Evolutionary conservation across 805 yeast genomes (phyloP).

Genomic region (Geotrichum ghanense): DNA sequence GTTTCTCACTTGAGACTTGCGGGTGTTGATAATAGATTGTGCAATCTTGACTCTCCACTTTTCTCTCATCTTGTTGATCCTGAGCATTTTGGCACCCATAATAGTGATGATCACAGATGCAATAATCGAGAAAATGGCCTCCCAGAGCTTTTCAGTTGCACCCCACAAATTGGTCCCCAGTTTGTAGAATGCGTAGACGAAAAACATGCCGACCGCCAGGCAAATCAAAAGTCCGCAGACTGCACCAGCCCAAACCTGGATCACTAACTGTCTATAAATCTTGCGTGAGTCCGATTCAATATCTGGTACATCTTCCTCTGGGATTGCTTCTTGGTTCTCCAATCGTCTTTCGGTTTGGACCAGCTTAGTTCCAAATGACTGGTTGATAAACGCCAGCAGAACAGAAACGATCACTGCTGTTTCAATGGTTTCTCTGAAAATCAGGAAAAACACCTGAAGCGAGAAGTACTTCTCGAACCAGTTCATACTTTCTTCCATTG

Average conservation of each 20-base stretch:
- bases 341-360: conserved; percentile 26
- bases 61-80: conserved; percentile 70
- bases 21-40: conserved; percentile 24
- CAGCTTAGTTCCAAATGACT: conserved; percentile 44
- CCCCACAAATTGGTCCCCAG: conserved; percentile 84
- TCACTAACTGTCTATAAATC: conserved; percentile 26
- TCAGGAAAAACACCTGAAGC: conserved; percentile 75
- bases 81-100: conserved; percentile 76
- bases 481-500: neutral
- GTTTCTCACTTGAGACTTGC: neutral
- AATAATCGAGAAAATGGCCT: conserved; percentile 66
- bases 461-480: conserved; percentile 29
- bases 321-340: neutral
- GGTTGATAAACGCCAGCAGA: conserved; percentile 72
- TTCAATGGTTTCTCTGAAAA: conserved; percentile 81
- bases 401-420: conserved; percentile 83
- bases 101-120: conserved; percentile 70
- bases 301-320: neutral
- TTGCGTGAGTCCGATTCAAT: neutral
- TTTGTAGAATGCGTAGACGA: conserved; percentile 58
- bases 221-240: conserved; percentile 58
- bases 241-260: conserved; percentile 82
- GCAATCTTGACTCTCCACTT: conserved; percentile 66
- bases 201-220: conserved; percentile 57
- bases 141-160: conserved; percentile 80